Evolutionary conservation across 75 land plant species (phyloP), one percentile per base, ranked within the genome.

Genomic region (Cunninghamia lanceolata): DNA sequence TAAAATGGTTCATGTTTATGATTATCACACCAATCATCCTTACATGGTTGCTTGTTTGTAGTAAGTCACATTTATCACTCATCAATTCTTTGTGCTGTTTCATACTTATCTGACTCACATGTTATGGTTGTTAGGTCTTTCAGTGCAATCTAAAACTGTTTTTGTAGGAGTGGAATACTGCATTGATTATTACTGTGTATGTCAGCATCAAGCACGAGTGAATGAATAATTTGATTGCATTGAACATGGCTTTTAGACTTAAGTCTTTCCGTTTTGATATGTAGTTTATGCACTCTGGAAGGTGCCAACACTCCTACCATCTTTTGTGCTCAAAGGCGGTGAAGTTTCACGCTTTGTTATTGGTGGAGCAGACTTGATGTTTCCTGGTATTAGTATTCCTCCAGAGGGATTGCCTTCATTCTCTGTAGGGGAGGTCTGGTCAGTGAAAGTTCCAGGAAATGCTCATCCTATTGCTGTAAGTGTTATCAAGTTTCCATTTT

Each of bases 331-430:
- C 83, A 96, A 96, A 85, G 99, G 94, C 0, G 94, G 93, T 36
- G 97, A 94, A 86, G 99, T 95, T 11, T 96, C 99, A 66, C 95
- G 90, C 8, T 96, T 73, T 92, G 82, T 96, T 71, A 78, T 96
- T 82, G 94, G 99, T 56, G 99, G 99, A 68, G 99, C 99, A 50
- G 99, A 96, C 89, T 87, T 96, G 85, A 96, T 96, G 99, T 96
- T 96, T 59, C 99, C 99, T 85, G 99, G 99, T 83, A 93, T 96
- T 77, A 66, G 85, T 39, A 85, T 96, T 28, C 94, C 94, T 84
- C 86, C 91, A 1, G 95, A 95, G 38, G 97, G 97, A 30, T 85
- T 94, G 9, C 95, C 95, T 74, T 80, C 91, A 16, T 96, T 96
- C 88, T 87, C 84, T 46, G 91, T 93, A 42, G 99, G 99, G 19